Conservation (phyloP, 441 rosid species). For the Metrosideros polymorpha region DNA sequence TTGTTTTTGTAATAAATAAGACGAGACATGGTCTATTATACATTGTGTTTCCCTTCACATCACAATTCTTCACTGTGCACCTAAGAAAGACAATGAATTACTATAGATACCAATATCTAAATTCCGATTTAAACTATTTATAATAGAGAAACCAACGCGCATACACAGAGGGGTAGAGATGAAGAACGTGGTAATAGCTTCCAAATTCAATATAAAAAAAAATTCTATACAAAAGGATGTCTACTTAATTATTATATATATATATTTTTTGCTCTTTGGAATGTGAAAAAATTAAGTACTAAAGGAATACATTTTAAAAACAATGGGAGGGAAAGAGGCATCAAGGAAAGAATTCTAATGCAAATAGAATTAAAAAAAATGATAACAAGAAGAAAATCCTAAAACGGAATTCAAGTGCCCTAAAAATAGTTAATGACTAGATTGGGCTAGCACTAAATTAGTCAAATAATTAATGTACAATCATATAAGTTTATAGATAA, state of each 20-base stretch:
- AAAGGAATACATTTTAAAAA: neutral
- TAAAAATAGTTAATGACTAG: neutral
- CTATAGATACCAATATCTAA: neutral
- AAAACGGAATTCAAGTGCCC: neutral
- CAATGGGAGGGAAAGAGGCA: neutral
- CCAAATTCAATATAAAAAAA: neutral
- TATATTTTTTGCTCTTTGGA: neutral
- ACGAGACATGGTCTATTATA: neutral
- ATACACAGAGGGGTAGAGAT: neutral
- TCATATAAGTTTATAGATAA: neutral
- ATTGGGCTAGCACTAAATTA: neutral
- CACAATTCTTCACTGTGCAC: neutral
- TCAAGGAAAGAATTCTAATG: neutral
- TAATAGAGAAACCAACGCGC: rapidly evolving
- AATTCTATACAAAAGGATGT: neutral
- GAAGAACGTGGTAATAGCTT: neutral
- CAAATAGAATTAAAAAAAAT: neutral
- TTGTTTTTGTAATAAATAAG: too few relatives aligned
- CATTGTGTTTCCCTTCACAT: neutral
- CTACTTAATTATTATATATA: neutral
- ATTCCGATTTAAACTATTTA: neutral
- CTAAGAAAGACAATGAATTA: neutral
- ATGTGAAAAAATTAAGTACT: neutral
- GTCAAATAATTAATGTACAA: neutral
- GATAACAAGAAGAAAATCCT: neutral